These are phyloP conservation scores for Fraxinus paxiana DNA, from an alignment of 305 asterid genomes.

Conservation along the genomic window DNA sequence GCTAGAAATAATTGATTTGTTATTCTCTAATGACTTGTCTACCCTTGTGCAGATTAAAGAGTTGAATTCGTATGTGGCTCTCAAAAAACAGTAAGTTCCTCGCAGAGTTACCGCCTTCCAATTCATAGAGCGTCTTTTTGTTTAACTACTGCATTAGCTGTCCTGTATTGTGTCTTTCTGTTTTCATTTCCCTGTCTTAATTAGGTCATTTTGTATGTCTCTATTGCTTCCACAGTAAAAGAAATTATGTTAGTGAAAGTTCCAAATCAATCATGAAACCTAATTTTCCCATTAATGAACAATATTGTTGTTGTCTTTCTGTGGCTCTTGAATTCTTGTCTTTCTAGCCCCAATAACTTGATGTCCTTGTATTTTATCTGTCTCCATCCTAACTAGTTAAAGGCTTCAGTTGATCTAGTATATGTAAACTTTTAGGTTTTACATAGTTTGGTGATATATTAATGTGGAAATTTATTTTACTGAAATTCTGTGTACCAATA, in stretches of 20 bases:
- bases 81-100: constrained; percentile 80
- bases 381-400: neutral
- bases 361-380: neutral
- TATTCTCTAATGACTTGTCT: constrained; percentile 27
- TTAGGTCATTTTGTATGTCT: neutral
- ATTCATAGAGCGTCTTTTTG: constrained; percentile 9
- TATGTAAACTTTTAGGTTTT: neutral
- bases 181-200: constrained; percentile 8
- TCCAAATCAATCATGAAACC: neutral
- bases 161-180: constrained; percentile 4
- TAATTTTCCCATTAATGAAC: neutral
- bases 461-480: neutral
- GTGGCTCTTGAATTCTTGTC: neutral
- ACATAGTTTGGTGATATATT: neutral
- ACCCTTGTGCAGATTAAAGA: constrained; percentile 75
- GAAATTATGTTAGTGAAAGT: constrained; percentile 14
- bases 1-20: neutral
- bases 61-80: constrained; percentile 85
- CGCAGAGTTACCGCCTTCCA: neutral
- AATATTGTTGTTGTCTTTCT: neutral
- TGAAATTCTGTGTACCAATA: neutral
- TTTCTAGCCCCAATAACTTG: neutral
- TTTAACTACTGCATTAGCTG: constrained; percentile 5
- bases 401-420: neutral
- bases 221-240: neutral